Conservation (phyloP, 768 basidiomycete species). For the Tylopilus sp. region DNA sequence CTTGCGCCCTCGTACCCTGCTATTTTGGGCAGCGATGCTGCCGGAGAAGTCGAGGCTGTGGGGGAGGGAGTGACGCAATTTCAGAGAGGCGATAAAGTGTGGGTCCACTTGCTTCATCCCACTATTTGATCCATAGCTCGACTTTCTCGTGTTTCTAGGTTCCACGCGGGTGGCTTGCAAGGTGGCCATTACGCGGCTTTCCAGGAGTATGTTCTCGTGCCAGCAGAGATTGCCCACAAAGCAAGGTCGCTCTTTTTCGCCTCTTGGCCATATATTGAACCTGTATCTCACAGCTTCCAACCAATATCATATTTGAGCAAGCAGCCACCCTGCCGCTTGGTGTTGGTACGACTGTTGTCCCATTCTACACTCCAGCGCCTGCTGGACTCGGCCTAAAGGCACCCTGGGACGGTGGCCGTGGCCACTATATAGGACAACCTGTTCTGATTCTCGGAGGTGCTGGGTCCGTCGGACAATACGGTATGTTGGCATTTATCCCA, state of each 20-base stretch:
- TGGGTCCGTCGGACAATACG: constrained; percentile 36
- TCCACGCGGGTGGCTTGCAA: constrained; percentile 8
- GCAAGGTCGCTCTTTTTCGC: not conserved
- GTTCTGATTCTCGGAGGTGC: constrained; percentile 37
- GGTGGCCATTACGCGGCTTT: constrained; percentile 13
- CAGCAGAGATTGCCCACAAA: constrained; percentile 21
- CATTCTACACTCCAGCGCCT: constrained; percentile 28
- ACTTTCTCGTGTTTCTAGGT: constrained; percentile 13
- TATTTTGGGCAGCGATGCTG: constrained; percentile 37
- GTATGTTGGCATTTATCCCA: constrained; percentile 22
- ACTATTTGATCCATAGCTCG: not conserved
- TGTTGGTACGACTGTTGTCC: constrained; percentile 30
- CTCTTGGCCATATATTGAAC: not conserved
- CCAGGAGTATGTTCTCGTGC: constrained; percentile 27
- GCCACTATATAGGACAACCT: constrained; percentile 29
- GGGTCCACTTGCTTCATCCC: not conserved
- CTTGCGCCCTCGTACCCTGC: constrained; percentile 29
- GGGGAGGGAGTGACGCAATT: constrained; percentile 38
- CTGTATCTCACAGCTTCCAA: constrained; percentile 34
- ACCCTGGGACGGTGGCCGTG: constrained; percentile 34
- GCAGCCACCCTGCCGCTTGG: constrained; percentile 37
- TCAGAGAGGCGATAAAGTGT: constrained; percentile 33
- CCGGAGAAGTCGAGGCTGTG: constrained; percentile 38
- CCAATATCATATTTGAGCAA: constrained; percentile 35
- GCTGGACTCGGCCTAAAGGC: constrained; percentile 30